A percentile compares a stretch with the other conserved stretches of the same genome.
Evolutionary conservation across 1,139 yeast species (phyloP).

Genomic region (Candida glucosophila): DNA sequence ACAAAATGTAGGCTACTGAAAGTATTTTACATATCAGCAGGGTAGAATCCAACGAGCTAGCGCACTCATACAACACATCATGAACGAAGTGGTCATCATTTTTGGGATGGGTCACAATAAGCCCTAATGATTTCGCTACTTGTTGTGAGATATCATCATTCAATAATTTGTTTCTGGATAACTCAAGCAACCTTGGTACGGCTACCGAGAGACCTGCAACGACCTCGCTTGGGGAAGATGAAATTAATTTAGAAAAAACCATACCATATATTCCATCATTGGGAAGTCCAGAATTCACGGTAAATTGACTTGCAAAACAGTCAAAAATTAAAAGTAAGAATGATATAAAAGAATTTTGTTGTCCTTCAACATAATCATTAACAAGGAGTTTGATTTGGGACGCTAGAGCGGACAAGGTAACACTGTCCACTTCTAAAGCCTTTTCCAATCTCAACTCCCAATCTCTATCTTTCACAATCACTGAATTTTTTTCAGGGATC

Average conservation of each 20-base stretch:
- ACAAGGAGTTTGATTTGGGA: slow-evolving; percentile 14
- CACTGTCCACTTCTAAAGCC: slow-evolving; percentile 55
- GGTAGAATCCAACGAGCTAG: slow-evolving; percentile 10
- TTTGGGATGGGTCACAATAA: slow-evolving; percentile 42
- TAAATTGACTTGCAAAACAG: slow-evolving; percentile 23
- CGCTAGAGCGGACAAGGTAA: slow-evolving; percentile 34
- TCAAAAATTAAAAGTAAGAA: slow-evolving; percentile 19
- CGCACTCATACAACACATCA: slow-evolving; percentile 10
- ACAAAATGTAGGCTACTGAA: slow-evolving; percentile 39
- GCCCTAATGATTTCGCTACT: slow-evolving; percentile 46
- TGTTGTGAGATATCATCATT: slow-evolving; percentile 13
- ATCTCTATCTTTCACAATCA: slow-evolving; percentile 59
- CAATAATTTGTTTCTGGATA: slow-evolving; percentile 12
- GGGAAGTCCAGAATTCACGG: slow-evolving; percentile 7
- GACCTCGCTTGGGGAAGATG: slow-evolving; percentile 26
- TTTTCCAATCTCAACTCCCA: slow-evolving; percentile 72
- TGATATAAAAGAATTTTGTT: slow-evolving; percentile 6
- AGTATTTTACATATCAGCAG: slow-evolving; percentile 6
- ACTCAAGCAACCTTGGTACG: too few species aligned
- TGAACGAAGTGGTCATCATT: slow-evolving; percentile 8
- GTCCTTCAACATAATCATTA: slow-evolving; percentile 18
- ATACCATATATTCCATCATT: slow-evolving; percentile 17
- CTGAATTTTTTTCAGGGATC: slow-evolving; percentile 40
- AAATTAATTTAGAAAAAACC: slow-evolving; percentile 22
- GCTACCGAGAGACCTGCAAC: slow-evolving; percentile 17